Percentiles rank a stretch among this genome's conserved stretches.
These are phyloP conservation scores for Rhizopogon sp. DNA, from an alignment of 768 basidiomycete genomes.

Conservation along the genomic window DNA sequence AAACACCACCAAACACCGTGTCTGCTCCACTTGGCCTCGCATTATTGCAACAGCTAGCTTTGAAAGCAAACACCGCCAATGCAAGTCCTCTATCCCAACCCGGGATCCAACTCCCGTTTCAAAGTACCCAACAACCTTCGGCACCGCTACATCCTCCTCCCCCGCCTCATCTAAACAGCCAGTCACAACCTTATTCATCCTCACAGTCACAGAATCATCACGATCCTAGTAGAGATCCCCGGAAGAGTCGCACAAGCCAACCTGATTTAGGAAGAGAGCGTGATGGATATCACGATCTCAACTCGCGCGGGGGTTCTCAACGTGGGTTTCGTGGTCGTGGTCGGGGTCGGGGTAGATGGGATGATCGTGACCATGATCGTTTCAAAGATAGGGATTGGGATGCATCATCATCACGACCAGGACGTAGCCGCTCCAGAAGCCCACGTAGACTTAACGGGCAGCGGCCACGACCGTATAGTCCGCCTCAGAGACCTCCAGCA, in stretches of 20 bases:
- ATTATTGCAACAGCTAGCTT: constrained; percentile 72
- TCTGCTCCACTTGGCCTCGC: constrained; percentile 44
- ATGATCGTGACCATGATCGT: constrained; percentile 42
- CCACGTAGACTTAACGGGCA: constrained; percentile 54
- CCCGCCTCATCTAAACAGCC: constrained; percentile 5
- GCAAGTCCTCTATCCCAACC: constrained; percentile 19
- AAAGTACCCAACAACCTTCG: constrained; percentile 8
- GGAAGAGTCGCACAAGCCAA: constrained; percentile 24
- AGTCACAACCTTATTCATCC: background rate
- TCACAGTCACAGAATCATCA: constrained; percentile 23
- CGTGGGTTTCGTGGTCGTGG: constrained; percentile 58
- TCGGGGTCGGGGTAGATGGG: constrained; percentile 54
- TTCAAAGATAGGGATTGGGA: constrained; percentile 40
- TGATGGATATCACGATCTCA: constrained; percentile 42
- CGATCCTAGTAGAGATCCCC: constrained; percentile 30
- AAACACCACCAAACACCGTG: constrained; percentile 56
- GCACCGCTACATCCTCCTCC: constrained; percentile 19
- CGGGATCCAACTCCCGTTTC: background rate
- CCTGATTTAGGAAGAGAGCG: constrained; percentile 41
- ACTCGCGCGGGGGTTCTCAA: constrained; percentile 48
- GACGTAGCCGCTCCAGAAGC: constrained; percentile 71
- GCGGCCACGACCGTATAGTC: constrained; percentile 57
- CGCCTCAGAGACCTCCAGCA: constrained; percentile 44
- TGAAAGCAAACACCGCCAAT: constrained; percentile 44
- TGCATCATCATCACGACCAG: constrained; percentile 34